Base-by-base conservation (phyloP, 2,329 filamentous ascomycete genomes). In the Lachnellula subtilissima region DNA sequence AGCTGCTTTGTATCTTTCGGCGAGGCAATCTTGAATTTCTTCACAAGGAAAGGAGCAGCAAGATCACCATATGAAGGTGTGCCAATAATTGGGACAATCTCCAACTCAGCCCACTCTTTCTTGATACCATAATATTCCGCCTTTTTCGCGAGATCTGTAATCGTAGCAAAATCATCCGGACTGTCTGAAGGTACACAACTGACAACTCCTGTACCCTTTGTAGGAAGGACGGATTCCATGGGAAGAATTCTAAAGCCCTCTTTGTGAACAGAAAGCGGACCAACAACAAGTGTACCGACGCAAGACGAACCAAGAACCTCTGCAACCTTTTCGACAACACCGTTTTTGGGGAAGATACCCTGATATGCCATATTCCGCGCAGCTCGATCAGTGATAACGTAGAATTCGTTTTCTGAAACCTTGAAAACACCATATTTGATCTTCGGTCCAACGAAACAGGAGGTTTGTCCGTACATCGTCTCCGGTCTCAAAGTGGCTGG, bases 391-490 rank as follows among this genome's bases (percentile, higher is more conserved):
- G 89, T 95, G 61, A 91, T 81, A 58, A 97, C 79, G 69, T 86
- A 94, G 75, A 91, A 96, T 64, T 96, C 88, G 61, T 84, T 87
- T 61, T 88, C 82, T 22, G 81, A 82, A 54, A 85, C 83, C 73
- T 90, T 89, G 80, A 90, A 97, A 61, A 99, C 76, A 50, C 93
- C 93, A 68, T 99, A 99, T 46, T 80, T 84, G 68, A 97, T 88
- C 69, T 88, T 89, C 9, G 94, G 93, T 3, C 91, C 90, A 48
- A 99, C 90, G 66, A 97, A 99, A 72, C 92, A 96, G 75, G 90
- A 95, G 4, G 86, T 95, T 74, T 97, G 94, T 42, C 95, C 95
- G 71, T 97, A 99, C 93, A 99, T 97, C 37, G 94, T 99, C 78
- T 99, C 94, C 2, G 94, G 91, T 60, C 94, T 83, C 59, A 99